Base-by-base conservation (phyloP, 768 basidiomycete genomes). In the Chalciporus chontae region DNA sequence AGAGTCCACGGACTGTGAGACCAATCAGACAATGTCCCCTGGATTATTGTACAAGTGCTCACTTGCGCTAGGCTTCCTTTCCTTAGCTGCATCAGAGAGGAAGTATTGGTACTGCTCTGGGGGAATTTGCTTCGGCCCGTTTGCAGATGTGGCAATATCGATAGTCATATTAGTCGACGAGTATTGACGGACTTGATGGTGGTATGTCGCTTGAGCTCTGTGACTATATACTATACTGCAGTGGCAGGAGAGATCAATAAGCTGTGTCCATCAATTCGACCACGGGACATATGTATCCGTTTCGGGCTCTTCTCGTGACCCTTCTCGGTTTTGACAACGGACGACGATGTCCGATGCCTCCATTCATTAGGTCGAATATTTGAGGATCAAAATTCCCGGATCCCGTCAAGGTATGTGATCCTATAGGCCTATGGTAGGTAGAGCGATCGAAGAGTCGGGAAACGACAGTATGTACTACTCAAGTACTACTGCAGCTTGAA, bases 51-150 rank as follows among this genome's bases (percentile, higher is more conserved):
- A 54, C 40, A 29, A 44, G 39, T 34, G 51, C 82, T 57, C 54
- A 82, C 86, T 87, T 37, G 84, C 73, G 57, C 79, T 84, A 7
- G 83, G 83, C 61, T 76, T 78, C 41, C 80, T 75, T 57, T 74
- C 73, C 62, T 80, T 88, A 18, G 87, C 84, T 18, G 61, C 56
- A 44, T 75, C 67, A 3, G 88, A 90, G 17, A 91, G 66, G 63
- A 86, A 90, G 3, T 65, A 48, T 1, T 61, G 47, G 61, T 90
- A 91, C 62, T 72, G 81, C 17, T 73, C 73, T 17, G 72, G 63
- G 13, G 86, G 78, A 10, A 85, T 72, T 31, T 47, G 56, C 11
- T 54, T 54, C 8, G 47, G 49, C 0, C 8, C 17, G 9, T 14
- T 11, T 19, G 41, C 24, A 7, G 38, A n/a, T 26, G 15, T 19